Conservation (phyloP, 2,329 filamentous ascomycete species). For the Scorias spongiosa region DNA sequence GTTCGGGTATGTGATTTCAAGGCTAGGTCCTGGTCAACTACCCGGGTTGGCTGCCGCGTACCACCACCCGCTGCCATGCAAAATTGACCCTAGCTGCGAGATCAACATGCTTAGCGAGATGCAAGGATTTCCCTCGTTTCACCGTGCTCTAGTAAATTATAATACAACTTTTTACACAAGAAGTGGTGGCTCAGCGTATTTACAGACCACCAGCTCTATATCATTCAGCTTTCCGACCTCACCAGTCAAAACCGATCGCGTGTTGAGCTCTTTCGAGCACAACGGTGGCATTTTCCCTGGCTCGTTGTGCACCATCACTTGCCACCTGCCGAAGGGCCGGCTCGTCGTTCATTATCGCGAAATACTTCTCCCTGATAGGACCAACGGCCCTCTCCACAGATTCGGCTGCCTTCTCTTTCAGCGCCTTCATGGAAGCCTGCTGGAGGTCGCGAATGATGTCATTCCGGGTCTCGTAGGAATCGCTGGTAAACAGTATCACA, state of each 20-base stretch:
- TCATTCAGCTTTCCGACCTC: background rate
- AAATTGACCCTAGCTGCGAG: no score
- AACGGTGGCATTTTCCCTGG: conserved; percentile 41
- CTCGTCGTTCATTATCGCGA: conserved; percentile 35
- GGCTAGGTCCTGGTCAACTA: no score
- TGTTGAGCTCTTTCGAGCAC: background rate
- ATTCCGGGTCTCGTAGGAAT: conserved; percentile 22
- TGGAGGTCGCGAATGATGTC: conserved; percentile 33
- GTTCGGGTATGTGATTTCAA: no score
- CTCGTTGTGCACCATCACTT: conserved; percentile 43
- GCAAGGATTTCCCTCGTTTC: no score
- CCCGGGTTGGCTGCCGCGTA: no score
- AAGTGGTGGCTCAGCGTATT: no score
- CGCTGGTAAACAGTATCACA: conserved; percentile 48
- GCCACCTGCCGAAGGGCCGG: conserved; percentile 43
- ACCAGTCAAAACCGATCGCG: background rate
- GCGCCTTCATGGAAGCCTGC: conserved; percentile 34
- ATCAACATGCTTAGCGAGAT: no score
- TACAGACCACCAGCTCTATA: no score
- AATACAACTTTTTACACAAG: no score
- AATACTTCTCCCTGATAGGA: conserved; percentile 42
- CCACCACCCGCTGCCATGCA: no score
- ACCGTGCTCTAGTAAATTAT: no score
- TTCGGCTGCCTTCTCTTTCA: conserved; percentile 51
- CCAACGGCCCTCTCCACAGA: conserved; percentile 39